Evolutionary conservation across 2,329 filamentous ascomycete species (phyloP), one percentile per base, ranked within the genome.

Genomic region (Echinosphaeria canescens): DNA sequence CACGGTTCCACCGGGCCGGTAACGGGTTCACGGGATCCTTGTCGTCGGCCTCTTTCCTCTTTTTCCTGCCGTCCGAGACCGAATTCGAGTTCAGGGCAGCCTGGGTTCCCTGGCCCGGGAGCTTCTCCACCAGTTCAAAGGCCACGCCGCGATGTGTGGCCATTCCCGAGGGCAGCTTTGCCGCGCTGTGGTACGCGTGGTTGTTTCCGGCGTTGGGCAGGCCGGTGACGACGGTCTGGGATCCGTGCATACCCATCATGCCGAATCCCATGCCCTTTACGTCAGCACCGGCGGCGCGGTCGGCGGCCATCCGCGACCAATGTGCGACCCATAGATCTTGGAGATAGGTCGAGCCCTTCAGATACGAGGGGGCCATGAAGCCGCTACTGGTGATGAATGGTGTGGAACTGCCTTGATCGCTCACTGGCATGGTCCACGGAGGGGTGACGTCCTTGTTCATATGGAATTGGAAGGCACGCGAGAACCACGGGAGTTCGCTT

Each of bases 301-400:
- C 58, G 27, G 44, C 59, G 46, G 44, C 50, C 28, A 64, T 29
- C 42, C 64, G 76, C 25, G 63, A 59, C 43, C 57, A 64, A 44
- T 82, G 63, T 30, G 63, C 66, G 33, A 79, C 70, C 38, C 76
- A 68, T 25, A 93, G 58, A 43, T 66, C 71, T 38, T 75, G 64
- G 28, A 85, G 68, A 47, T 92, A 84, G 40, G 69, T 66, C 10
- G 81, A 85, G 22, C 67, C 67, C 36, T 61, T 59, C 24, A 95
- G 62, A 49, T 93, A 93, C 5, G 80, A 82, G 1, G 85, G 85
- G 9, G 73, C 62, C 47, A 92, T 82, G 55, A 85, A 85, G 30
- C 48, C 39, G 30, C 57, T 46, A 34, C 43, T 36, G 24, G 34
- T 40, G 24, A 30, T 10, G 29, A n/a, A n/a, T n/a, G n/a, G n/a